phyloP scores from a whole-genome alignment of 2,329 filamentous ascomycete genomes.

The Samsoniella hepiali region DNA sequence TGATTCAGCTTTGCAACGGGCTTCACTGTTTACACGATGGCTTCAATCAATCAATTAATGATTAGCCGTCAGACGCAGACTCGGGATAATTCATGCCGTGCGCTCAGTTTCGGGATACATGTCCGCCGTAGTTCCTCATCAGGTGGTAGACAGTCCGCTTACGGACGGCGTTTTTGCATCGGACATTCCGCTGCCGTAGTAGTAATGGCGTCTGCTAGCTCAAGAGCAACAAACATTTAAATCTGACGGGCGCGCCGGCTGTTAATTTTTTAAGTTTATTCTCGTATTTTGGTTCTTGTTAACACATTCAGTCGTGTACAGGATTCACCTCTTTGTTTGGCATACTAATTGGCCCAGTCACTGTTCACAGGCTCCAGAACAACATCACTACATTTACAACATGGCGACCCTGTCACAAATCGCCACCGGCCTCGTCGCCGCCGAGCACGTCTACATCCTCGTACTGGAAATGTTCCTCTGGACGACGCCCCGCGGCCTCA shows the following conservation, averaged over 20 bases:
- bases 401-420: slow-evolving; percentile 36
- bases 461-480: slow-evolving; percentile 50
- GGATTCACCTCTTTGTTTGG: too few species aligned
- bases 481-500: slow-evolving; percentile 44
- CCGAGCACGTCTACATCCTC: slow-evolving; percentile 47
- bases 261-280: too few species aligned
- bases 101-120: neutral
- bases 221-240: neutral
- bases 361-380: neutral
- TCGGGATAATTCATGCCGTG: neutral
- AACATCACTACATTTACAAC: neutral
- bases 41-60: neutral
- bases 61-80: neutral
- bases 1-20: neutral
- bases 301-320: too few species aligned
- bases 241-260: neutral
- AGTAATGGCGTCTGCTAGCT: neutral
- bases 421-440: slow-evolving; percentile 38
- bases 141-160: neutral
- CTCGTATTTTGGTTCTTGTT: too few species aligned
- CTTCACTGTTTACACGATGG: neutral
- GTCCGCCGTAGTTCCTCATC: neutral
- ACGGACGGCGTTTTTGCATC: neutral
- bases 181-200: neutral
- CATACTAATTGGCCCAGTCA: neutral